Evolutionary conservation across 257 asterid genomes (phyloP), one percentile per base, ranked within the genome.

Genomic region (Coffea eugenioides): DNA sequence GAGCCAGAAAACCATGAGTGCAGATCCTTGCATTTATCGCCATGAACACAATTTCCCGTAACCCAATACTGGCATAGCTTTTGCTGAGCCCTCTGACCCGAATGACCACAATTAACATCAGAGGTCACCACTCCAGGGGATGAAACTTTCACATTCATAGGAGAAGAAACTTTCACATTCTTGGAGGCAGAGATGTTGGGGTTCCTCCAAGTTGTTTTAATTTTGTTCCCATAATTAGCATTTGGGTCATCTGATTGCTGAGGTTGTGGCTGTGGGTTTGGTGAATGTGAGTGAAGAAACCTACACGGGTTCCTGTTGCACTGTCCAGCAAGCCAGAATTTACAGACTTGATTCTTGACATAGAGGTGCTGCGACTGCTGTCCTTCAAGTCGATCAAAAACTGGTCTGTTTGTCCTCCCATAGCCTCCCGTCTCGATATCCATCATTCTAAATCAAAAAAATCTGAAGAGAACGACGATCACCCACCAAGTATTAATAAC

Each of bases 101-200:
- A 11, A 11, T 52, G 57, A 52, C 57, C 14, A 52, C 4, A 11
- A 11, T 18, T 16, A 52, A 13, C 57, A 52, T 2, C 57, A 52
- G 3, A 83, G 74, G 61, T 80, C 85, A 81, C 36, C 80, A 86
- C 90, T 73, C 16, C 79, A 76, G 46, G 3, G 48, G 61, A 43
- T 4, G 57, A 12, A 52, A 13, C 57, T 52, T 52, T 51, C 56
- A 9, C 14, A 51, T 11, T 15, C 56, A 51, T 10, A 51, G 14
- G 12, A 15, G 56, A 51, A 9, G 56, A 10, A 10, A 51, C n/a
- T 2, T 6, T n/a, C 61, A 8, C 59, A 59, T 11, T 39, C 69
- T 46, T 41, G 11, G 21, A 71, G 75, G 39, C 11, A 9, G 73
- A 18, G 1, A 21, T 5, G 57, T 69, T 78, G 46, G 39, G 85